These are phyloP conservation scores for Adansonia gregorii DNA, from an alignment of 441 rosid species.

Conservation along the genomic window DNA sequence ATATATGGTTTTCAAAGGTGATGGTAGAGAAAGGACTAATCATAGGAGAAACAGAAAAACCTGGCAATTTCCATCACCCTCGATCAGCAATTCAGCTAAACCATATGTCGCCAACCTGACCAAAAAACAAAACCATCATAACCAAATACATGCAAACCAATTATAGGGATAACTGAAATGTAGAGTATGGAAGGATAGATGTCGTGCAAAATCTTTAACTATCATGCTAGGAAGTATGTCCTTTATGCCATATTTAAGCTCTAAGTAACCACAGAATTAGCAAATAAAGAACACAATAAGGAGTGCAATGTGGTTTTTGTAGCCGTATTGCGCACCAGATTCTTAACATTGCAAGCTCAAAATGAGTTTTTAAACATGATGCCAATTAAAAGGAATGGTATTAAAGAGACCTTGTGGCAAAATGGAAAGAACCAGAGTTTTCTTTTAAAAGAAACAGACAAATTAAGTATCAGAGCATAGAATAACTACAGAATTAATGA, in stretches of 20 bases:
- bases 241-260: slow-evolving; percentile 6
- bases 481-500: background rate
- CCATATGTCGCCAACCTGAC: slow-evolving; percentile 80
- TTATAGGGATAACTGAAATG: background rate
- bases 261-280: background rate
- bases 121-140: slow-evolving; percentile 19
- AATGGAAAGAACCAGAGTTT: background rate
- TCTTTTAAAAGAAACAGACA: background rate
- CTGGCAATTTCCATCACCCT: slow-evolving; percentile 99
- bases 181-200: background rate
- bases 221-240: slow-evolving; percentile 11
- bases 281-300: background rate
- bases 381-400: background rate
- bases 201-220: background rate
- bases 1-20: background rate
- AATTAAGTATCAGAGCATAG: background rate
- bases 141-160: slow-evolving; percentile 15
- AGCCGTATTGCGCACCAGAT: background rate
- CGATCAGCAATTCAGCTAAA: slow-evolving; percentile 83
- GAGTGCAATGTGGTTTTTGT: background rate
- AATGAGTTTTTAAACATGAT: slow-evolving; percentile 5
- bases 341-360: slow-evolving; percentile 14
- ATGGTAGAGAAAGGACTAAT: slow-evolving; percentile 15
- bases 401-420: background rate
- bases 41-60: slow-evolving; percentile 37